Evolutionary conservation across 2,329 filamentous ascomycete genomes (phyloP), one percentile per base, ranked within the genome.

Genomic region (Colletotrichum sp.): DNA sequence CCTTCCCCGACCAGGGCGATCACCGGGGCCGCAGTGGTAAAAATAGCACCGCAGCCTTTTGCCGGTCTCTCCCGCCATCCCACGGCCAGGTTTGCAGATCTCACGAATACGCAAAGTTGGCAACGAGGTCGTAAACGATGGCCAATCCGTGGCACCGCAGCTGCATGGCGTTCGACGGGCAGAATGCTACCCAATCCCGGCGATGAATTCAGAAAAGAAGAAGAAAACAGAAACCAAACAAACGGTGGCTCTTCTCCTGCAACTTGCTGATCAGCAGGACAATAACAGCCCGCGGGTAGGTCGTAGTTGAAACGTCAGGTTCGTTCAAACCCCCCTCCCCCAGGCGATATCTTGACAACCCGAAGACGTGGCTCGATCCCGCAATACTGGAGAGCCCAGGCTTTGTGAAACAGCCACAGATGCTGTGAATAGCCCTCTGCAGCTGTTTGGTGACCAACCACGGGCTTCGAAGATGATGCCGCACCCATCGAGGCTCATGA

Each of bases 1-100:
- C 36, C 60, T 49, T 59, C 74, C 52, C 59, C 57, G 18, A 65
- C 70, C 32, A 64, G 70, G 74, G 64, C 64, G 74, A 74, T 69
- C 74, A 69, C 70, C 49, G 64, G 69, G 74, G 65, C 36, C 49
- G 69, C 49, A 32, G 44, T n/a, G 57, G 70, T 74, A 73, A 76
- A 76, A 76, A 76, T 76, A 69, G 74, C 60, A 76, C 59, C 57
- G 32, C 36, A 32, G 24, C 62, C 32, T 26, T 64, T 64, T 34
- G n/a, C 28, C 32, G n/a, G 60, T 21, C 60, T 64, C 34, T 64
- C 62, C 32, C n/a, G 62, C 32, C 13, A 39, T 64, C 21, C 62
- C 62, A 64, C 32, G 30, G n/a, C 34, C n/a, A 62, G 32, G 12
- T 62, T 62, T 32, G 59, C 62, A 39, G 62, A 44, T 64, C 32